These are phyloP conservation scores for Aspergillus steynii DNA, from an alignment of 495 filamentous ascomycete genomes.

Conservation along the genomic window DNA sequence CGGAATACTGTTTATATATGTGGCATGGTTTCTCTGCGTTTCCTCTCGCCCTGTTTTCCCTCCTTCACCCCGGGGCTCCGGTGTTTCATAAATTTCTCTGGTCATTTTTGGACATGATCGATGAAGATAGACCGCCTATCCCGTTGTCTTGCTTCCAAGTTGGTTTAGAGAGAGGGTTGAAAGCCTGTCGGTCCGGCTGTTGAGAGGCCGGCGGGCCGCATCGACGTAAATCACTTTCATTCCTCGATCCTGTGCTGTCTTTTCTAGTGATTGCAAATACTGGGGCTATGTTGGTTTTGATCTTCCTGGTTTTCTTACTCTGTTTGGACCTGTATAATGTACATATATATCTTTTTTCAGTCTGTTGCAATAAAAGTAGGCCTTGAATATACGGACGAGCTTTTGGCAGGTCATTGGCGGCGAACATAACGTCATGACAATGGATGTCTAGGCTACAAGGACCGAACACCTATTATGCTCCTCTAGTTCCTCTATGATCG, in stretches of 20 bases:
- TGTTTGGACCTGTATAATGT: slow-evolving; percentile 27
- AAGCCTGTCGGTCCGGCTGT: neutral
- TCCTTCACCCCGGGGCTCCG: neutral
- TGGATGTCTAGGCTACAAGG: no score
- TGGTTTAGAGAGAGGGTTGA: neutral
- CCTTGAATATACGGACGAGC: neutral
- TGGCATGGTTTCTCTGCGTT: slow-evolving; percentile 1
- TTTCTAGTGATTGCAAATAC: slow-evolving; percentile 25
- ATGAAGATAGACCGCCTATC: neutral
- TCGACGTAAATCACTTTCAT: slow-evolving; percentile 15
- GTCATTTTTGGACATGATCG: neutral
- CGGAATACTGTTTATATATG: slow-evolving; percentile 7
- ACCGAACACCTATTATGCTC: no score
- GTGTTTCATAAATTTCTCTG: neutral
- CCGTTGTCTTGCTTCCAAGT: neutral
- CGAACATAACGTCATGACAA: no score
- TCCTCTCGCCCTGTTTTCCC: neutral
- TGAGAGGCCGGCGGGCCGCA: neutral
- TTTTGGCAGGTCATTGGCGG: neutral
- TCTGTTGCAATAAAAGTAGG: slow-evolving; percentile 24
- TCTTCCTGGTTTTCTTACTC: slow-evolving; percentile 19
- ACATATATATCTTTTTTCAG: slow-evolving; percentile 22
- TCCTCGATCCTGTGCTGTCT: slow-evolving; percentile 5
- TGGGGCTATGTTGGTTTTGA: slow-evolving; percentile 18
- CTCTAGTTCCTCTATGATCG: neutral